Evolutionary conservation across 2,329 filamentous ascomycete species (phyloP), one percentile per base, ranked within the genome.

Genomic region (Fusarium verticillioides): DNA sequence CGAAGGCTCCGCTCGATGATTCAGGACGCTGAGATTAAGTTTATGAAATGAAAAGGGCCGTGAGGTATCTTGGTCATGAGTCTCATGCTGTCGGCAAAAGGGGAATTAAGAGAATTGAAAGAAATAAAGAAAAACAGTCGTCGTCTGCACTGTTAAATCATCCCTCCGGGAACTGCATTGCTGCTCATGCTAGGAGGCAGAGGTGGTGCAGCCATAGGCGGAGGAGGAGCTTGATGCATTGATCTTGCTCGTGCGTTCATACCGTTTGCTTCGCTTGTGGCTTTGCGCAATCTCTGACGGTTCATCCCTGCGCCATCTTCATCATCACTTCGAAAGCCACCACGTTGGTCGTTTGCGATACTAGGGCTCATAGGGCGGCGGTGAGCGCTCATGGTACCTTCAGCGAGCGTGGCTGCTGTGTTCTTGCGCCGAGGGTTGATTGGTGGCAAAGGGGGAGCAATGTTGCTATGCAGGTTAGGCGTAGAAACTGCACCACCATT

Each of bases 391-490:
- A 69, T 70, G n/a, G 69, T 52, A 16, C 69, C 64, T 36, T 82
- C 81, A 16, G 81, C 82, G n/a, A 84, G 32, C 16, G 70, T 77
- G 3, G 47, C 77, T 5, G 83, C 79, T 15, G 84, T 80, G 13
- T 84, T 85, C 60, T 87, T 85, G 15, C 89, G 85, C 54, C 87
- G 84, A 34, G 89, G 89, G 76, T 90, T 90, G 77, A 91, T 88
- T 4, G 88, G 88, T 5, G 89, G 89, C 40, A 91, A 66, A 5
- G 88, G 88, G 5, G 88, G 88, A 5, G 82, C 83, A 32, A 78
- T 74, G 16, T 76, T 79, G 10, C 78, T 77, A 52, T 83, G 82
- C 46, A 84, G 71, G 65, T 83, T 83, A 2, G 83, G 81, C 10
- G 82, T 82, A 18, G 83, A 84, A 10, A 76, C 77, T 4, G 81